These are phyloP conservation scores for Colletotrichum eleusines DNA, from an alignment of 2,329 filamentous ascomycete genomes.

Conservation along the genomic window DNA sequence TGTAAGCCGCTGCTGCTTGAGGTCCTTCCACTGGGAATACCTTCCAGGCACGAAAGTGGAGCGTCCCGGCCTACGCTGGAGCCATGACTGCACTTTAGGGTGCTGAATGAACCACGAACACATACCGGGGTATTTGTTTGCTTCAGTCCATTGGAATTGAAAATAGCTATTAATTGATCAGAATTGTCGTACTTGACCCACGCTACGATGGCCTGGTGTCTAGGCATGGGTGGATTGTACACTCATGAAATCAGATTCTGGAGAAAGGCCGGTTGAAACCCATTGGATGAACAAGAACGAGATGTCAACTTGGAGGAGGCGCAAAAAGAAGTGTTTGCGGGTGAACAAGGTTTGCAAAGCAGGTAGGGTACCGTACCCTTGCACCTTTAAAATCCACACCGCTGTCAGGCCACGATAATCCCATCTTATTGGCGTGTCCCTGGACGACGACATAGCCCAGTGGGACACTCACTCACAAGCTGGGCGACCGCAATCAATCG, in stretches of 20 bases:
- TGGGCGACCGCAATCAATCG: constrained; percentile 8
- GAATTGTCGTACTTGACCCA: not conserved
- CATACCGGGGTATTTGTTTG: not conserved
- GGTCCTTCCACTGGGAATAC: not conserved
- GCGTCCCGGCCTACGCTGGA: not conserved
- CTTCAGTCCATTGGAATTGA: not conserved
- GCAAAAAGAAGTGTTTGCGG: too few relatives aligned
- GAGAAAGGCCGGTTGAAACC: too few relatives aligned
- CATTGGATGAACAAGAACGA: too few relatives aligned
- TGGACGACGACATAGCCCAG: too few relatives aligned
- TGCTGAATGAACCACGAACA: not conserved
- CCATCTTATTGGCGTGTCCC: not conserved
- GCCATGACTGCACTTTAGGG: not conserved
- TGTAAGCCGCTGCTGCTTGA: too few relatives aligned
- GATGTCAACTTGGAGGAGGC: too few relatives aligned
- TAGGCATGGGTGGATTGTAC: too few relatives aligned
- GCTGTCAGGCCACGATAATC: not conserved
- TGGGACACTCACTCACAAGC: constrained; percentile 3
- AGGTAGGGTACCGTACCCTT: too few relatives aligned
- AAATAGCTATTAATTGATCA: not conserved
- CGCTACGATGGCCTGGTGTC: not conserved
- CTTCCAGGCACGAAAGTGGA: not conserved
- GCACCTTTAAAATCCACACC: too few relatives aligned
- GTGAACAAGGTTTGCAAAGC: too few relatives aligned
- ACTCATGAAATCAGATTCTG: too few relatives aligned